Percentiles rank a stretch among this genome's conserved stretches.
These are phyloP conservation scores for Fusarium bactridioides DNA, from an alignment of 2,329 filamentous ascomycete genomes.

Conservation along the genomic window DNA sequence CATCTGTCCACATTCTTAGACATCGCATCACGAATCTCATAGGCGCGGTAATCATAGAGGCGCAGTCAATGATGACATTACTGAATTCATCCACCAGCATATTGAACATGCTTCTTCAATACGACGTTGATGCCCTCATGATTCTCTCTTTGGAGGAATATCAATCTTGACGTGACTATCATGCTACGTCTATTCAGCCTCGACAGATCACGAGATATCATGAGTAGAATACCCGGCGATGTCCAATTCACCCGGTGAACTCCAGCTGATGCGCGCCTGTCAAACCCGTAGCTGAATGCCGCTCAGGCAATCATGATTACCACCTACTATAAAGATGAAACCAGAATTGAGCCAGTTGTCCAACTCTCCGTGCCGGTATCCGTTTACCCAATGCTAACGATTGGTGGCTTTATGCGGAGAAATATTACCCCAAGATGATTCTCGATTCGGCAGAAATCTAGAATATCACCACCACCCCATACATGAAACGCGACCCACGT, in stretches of 20 bases:
- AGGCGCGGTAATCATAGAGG: not conserved
- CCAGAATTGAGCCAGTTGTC: not conserved
- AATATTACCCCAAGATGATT: not conserved
- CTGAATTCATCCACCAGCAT: not conserved
- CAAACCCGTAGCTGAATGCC: not conserved
- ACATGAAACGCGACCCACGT: conserved; percentile 4
- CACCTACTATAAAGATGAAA: not conserved
- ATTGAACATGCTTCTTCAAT: not conserved
- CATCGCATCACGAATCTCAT: not conserved
- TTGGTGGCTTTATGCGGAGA: conserved; percentile 2
- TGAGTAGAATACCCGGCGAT: not conserved
- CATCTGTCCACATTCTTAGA: fast-evolving
- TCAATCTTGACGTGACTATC: not conserved
- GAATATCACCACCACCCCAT: not conserved
- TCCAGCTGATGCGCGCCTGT: not conserved
- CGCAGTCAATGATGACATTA: not conserved
- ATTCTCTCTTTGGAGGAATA: not conserved
- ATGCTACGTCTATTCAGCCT: not conserved
- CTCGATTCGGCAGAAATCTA: conserved; percentile 3
- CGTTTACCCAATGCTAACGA: not conserved
- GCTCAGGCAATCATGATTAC: not conserved
- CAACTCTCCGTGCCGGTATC: not conserved
- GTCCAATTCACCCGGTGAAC: not conserved
- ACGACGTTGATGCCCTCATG: not conserved
- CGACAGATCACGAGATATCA: not conserved